These are phyloP conservation scores for Paramarasmius palmivorus DNA, from an alignment of 1,284 basidiomycete species.

Conservation along the genomic window DNA sequence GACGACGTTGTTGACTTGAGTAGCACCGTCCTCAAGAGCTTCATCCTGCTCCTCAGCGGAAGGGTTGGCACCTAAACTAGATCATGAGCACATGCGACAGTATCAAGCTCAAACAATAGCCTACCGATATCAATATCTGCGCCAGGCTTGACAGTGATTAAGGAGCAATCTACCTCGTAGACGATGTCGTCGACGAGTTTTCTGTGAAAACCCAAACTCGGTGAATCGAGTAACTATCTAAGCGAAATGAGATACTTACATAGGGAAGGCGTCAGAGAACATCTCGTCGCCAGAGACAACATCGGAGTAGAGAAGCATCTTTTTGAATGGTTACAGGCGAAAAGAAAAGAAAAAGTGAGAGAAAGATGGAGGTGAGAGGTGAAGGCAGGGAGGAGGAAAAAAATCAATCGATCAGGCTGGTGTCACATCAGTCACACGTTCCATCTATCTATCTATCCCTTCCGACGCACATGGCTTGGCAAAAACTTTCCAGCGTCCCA, in stretches of 20 bases:
- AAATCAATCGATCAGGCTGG: constrained; percentile 13
- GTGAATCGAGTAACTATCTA: background rate
- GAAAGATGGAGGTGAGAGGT: constrained; percentile 1
- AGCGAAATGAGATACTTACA: constrained; percentile 49
- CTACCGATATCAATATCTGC: constrained; percentile 89
- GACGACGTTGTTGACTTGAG: constrained; percentile 88
- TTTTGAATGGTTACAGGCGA: constrained; percentile 26
- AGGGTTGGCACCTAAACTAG: constrained; percentile 76
- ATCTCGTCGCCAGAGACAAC: constrained; percentile 88
- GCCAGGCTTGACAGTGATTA: constrained; percentile 79
- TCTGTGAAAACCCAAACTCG: constrained; percentile 41
- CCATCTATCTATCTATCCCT: background rate
- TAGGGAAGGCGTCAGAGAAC: constrained; percentile 90
- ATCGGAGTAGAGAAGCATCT: constrained; percentile 81
- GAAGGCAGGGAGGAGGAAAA: constrained; percentile 13
- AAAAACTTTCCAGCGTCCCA: background rate
- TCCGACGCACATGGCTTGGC: constrained; percentile 12
- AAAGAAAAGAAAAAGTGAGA: constrained; percentile 10
- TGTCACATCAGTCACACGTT: constrained; percentile 19
- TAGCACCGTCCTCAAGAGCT: constrained; percentile 77
- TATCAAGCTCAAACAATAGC: constrained; percentile 23
- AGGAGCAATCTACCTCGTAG: constrained; percentile 86
- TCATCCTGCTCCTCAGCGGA: constrained; percentile 91
- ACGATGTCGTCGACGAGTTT: constrained; percentile 84
- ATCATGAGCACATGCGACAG: constrained; percentile 3